A percentile compares a stretch with the other conserved stretches of the same genome.
phyloP scores from a whole-genome alignment of 2,329 filamentous ascomycete genomes.

The Alternaria consortialis region DNA sequence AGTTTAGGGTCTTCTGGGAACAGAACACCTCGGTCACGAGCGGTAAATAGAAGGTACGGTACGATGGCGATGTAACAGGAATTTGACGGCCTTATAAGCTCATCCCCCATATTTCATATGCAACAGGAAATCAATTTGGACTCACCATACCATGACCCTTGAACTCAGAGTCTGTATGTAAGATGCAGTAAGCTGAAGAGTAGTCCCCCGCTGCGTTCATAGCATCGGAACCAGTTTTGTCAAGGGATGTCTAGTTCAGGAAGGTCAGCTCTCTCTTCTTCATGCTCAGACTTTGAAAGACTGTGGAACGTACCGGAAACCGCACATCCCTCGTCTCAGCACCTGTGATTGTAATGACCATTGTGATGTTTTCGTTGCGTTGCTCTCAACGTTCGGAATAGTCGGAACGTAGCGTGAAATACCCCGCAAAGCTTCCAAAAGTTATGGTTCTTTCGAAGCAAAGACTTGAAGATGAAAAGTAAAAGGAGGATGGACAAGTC shows the following conservation, averaged over 20 bases:
- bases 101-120: neutral
- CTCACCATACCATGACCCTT: conserved; percentile 81
- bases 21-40: neutral
- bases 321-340: conserved; percentile 59
- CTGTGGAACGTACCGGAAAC: conserved; percentile 53
- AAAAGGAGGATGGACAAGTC: neutral
- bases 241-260: conserved; percentile 75
- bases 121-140: conserved; percentile 41
- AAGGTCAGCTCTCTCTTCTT: neutral
- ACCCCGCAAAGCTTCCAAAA: conserved; percentile 10
- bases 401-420: conserved; percentile 12
- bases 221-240: conserved; percentile 95
- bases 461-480: neutral
- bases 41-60: neutral
- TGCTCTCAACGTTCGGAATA: conserved; percentile 12
- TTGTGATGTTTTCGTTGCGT: conserved; percentile 28
- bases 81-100: neutral
- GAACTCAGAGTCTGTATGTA: conserved; percentile 77
- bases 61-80: neutral
- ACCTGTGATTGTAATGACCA: conserved; percentile 58
- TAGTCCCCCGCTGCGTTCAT: conserved; percentile 97
- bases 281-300: neutral
- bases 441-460: neutral
- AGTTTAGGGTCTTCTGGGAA: neutral
- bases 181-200: conserved; percentile 91